Conservation (phyloP, 1,284 basidiomycete genomes). For the Trametes polyzona region DNA sequence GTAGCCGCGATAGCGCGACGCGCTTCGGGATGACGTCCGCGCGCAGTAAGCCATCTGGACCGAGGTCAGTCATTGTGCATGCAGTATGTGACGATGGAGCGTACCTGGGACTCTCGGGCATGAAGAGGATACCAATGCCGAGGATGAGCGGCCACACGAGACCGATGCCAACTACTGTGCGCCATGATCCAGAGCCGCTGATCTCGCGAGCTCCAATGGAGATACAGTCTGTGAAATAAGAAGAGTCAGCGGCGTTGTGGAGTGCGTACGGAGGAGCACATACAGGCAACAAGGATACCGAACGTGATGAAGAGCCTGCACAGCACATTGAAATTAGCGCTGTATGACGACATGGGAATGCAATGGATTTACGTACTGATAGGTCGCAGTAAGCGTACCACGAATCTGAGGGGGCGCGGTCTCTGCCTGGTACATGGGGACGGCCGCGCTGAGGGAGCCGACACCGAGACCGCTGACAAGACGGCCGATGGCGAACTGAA, state of each 20-base stretch:
- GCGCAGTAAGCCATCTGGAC: conserved; percentile 57
- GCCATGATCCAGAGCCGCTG: conserved; percentile 60
- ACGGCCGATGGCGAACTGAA: conserved; percentile 71
- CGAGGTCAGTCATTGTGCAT: not conserved
- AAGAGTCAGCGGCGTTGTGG: not conserved
- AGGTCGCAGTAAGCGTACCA: conserved; percentile 61
- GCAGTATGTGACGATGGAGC: conserved; percentile 2
- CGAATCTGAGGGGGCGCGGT: conserved; percentile 79
- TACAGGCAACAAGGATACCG: conserved; percentile 77
- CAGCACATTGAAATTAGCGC: not conserved
- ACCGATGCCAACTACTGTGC: conserved; percentile 70
- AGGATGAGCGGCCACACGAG: conserved; percentile 73
- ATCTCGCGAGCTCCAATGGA: conserved; percentile 60
- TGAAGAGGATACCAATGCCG: conserved; percentile 69
- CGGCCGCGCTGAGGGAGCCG: conserved; percentile 74
- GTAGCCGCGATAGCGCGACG: conserved; percentile 55
- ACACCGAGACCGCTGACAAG: conserved; percentile 71
- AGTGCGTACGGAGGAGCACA: conserved; percentile 19
- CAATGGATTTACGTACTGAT: conserved; percentile 28
- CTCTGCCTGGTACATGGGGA: conserved; percentile 82
- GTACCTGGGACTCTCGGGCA: conserved; percentile 74
- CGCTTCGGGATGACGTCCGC: conserved; percentile 56
- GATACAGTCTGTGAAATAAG: conserved; percentile 50
- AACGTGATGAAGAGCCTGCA: conserved; percentile 75
- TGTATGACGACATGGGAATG: conserved; percentile 30